These are phyloP conservation scores for Aspergillus sparsus DNA, from an alignment of 495 filamentous ascomycete species.

Conservation along the genomic window DNA sequence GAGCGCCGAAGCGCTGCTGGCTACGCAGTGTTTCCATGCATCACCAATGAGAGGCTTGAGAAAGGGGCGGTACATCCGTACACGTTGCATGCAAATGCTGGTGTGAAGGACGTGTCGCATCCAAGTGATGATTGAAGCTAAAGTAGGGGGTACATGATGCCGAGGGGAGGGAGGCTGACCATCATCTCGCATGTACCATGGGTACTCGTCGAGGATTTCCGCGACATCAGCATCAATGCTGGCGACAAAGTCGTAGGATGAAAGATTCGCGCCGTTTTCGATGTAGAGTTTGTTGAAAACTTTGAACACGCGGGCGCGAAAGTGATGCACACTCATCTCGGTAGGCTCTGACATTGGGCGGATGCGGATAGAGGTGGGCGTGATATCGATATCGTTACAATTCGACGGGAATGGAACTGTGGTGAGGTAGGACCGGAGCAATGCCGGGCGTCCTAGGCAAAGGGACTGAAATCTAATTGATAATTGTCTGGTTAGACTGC, in stretches of 20 bases:
- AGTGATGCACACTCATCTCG: neutral
- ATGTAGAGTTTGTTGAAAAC: neutral
- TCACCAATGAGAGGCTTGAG: neutral
- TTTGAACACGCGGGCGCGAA: neutral
- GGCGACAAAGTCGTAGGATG: neutral
- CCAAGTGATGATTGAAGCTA: neutral
- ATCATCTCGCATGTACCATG: neutral
- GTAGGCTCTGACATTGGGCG: neutral
- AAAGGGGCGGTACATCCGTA: neutral
- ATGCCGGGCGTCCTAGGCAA: neutral
- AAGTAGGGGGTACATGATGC: neutral
- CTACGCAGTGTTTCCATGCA: neutral
- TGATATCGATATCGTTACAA: neutral
- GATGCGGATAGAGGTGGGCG: neutral
- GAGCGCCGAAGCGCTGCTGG: neutral
- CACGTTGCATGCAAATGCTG: neutral
- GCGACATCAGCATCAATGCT: neutral
- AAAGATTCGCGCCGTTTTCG: neutral
- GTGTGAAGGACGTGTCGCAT: neutral
- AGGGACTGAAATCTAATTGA: neutral
- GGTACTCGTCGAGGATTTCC: neutral
- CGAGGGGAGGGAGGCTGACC: neutral
- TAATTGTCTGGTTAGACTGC: neutral
- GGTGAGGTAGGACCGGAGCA: neutral
- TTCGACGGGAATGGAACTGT: neutral